Evolutionary conservation across 176 grass and related monocot species (phyloP).

Genomic region (maize (Zea mays)): DNA sequence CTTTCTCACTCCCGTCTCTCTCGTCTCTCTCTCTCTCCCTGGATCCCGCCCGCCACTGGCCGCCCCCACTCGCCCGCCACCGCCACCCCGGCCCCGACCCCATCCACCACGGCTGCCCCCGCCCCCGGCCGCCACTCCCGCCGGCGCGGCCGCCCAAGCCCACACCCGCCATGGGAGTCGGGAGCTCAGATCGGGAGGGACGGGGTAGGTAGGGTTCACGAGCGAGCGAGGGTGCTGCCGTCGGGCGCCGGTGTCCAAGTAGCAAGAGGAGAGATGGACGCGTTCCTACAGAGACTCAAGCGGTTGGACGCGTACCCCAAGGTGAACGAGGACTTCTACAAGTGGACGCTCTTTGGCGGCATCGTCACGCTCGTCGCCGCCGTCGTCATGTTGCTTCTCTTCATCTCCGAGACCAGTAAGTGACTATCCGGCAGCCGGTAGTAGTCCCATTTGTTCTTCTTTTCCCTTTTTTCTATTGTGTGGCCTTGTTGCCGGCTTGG

Average conservation of each 20-base stretch:
- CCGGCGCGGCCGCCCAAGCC: no score
- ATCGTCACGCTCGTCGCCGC: conserved; percentile 80
- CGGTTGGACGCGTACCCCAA: conserved; percentile 92
- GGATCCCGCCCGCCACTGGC: no score
- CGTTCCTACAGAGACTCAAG: conserved; percentile 73
- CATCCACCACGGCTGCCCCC: no score
- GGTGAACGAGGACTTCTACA: conserved; percentile 98
- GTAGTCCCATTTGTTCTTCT: not conserved
- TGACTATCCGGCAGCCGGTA: not conserved
- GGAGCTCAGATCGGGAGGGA: conserved; percentile 27
- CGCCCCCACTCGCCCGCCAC: no score
- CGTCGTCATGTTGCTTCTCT: conserved; percentile 79
- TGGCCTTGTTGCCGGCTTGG: not conserved
- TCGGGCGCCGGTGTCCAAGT: not conserved
- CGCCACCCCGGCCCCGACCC: no score
- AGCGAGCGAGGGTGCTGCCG: conserved; percentile 10
- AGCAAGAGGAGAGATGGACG: conserved; percentile 44
- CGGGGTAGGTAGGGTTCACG: not conserved
- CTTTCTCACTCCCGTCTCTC: no score
- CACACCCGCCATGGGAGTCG: no score
- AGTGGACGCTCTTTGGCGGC: conserved; percentile 85
- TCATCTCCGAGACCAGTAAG: conserved; percentile 95
- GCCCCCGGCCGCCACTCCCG: no score
- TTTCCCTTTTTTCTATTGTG: no score
- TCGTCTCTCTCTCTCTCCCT: no score